Base-by-base conservation (phyloP, 208 protist species). In the Trypanosoma cruzi region DNA sequence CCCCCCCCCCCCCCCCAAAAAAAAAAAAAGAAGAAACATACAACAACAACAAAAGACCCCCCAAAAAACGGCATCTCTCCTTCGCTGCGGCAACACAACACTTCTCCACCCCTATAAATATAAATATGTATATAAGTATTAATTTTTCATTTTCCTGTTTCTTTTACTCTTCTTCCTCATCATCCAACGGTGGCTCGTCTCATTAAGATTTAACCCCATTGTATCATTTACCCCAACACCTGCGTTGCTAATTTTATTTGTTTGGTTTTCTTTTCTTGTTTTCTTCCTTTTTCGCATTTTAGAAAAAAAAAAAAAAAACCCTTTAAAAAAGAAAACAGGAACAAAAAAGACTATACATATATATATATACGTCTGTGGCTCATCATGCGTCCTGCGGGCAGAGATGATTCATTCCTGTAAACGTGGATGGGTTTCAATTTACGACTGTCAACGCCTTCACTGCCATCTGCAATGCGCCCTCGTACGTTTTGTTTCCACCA, bases 401-500 rank as follows among this genome's bases (percentile, higher is more conserved):
- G n/a, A n/a, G n/a, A n/a, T n/a, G n/a, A n/a, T n/a, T n/a, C n/a
- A n/a, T n/a, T n/a, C n/a, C n/a, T n/a, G n/a, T n/a, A n/a, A n/a
- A n/a, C n/a, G n/a, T n/a, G n/a, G n/a, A n/a, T n/a, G n/a, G n/a
- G n/a, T n/a, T 56, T 68, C 20, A 68, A 7, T 46, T 28, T 36
- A 55, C 61, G 4, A 36, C 7, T 24, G 57, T 63, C 2, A 68
- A 34, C 13, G 92, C 80, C 77, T 89, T 88, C 49, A 82, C 81
- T 29, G 98, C 97, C 64, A 99, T 94, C 37, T 77, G 58, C 55
- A 99, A 57, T 36, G 95, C 96, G 7, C 95, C 96, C 16, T 99
- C 97, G 68, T 91, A 94, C 2, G 89, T 98, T 54, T 88, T 88
- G 79, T 98, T 96, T 20, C 96, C 97, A 29, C 96, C 97, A 79